Base-by-base conservation (phyloP, 305 asterid genomes). In the Petunia hybrid region DNA sequence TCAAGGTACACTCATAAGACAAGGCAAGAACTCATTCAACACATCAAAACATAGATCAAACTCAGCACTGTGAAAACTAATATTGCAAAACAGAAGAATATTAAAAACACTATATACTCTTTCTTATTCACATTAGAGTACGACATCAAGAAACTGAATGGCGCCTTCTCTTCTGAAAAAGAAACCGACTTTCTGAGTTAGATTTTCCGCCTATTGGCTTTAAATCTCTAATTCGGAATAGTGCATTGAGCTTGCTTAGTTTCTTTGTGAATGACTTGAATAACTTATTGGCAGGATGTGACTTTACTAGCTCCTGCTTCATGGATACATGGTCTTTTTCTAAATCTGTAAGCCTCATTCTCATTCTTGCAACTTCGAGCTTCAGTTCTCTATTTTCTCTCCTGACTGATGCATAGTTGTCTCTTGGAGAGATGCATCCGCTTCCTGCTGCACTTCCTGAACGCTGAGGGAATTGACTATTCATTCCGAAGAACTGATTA, bases 341-440 rank as follows among this genome's bases (percentile, higher is more conserved):
- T 7, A 96, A 90, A 80, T 96, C 99, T 0, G 98, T 96, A 6
- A 96, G 91, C 88, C 99, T 88, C 99, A 96, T 96, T 80, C 99
- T 86, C 99, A 96, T 94, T 81, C 98, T 85, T 2, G 99, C 95
- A 16, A 94, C 98, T 84, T 96, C 99, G 7, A 96, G 97, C 89
- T 94, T 94, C 89, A 96, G 85, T 78, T 96, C 99, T 22, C 98
- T 83, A 82, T 96, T 96, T 61, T 96, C 99, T 84, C 98, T 88
- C 70, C 99, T 87, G 1, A 96, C 97, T 0, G 98, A 94, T 10
- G 99, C 99, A 43, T 96, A 96, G 89, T 96, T 94, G 79, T 96
- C 99, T 42, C 99, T 83, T 0, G 99, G 99, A 0, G 99, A 95
- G 55, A 95, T 95, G 88, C 98, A 94, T 4, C 97, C 97, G 71